A percentile compares a stretch with the other conserved stretches of the same genome.
phyloP scores from a whole-genome alignment of 108 stramenopile species.

The Seminavis robusta region DNA sequence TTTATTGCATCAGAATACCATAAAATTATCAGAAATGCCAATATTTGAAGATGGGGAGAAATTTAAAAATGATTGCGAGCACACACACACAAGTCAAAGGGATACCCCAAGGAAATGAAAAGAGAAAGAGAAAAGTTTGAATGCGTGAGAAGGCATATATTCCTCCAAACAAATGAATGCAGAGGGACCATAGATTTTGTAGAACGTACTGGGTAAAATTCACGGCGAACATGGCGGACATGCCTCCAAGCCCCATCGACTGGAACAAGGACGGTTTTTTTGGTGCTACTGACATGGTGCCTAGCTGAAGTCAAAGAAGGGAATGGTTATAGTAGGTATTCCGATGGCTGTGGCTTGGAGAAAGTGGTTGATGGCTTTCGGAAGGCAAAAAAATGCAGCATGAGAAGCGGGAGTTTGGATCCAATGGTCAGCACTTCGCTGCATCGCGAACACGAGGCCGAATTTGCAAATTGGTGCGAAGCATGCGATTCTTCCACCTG shows the following conservation, averaged over 20 bases:
- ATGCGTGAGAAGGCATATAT: neutral
- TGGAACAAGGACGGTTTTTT: slow-evolving; percentile 59
- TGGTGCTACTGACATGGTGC: slow-evolving; percentile 25
- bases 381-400: too few relatives aligned
- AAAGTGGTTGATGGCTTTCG: too few relatives aligned
- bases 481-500: too few relatives aligned
- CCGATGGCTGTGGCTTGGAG: too few relatives aligned
- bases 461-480: too few relatives aligned
- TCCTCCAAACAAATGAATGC: neutral
- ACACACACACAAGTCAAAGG: neutral
- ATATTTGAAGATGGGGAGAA: neutral
- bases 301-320: too few relatives aligned
- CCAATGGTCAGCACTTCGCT: too few relatives aligned
- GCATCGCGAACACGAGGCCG: too few relatives aligned
- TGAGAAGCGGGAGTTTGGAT: too few relatives aligned
- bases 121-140: neutral
- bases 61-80: neutral
- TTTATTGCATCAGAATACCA: neutral
- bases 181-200: neutral
- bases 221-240: slow-evolving; percentile 70
- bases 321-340: too few relatives aligned
- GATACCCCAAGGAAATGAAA: too few relatives aligned
- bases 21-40: neutral
- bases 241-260: slow-evolving; percentile 79
- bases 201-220: slow-evolving; percentile 81